Base-by-base conservation (phyloP, 2,329 filamentous ascomycete species). In the Achaetomium macrosporum region DNA sequence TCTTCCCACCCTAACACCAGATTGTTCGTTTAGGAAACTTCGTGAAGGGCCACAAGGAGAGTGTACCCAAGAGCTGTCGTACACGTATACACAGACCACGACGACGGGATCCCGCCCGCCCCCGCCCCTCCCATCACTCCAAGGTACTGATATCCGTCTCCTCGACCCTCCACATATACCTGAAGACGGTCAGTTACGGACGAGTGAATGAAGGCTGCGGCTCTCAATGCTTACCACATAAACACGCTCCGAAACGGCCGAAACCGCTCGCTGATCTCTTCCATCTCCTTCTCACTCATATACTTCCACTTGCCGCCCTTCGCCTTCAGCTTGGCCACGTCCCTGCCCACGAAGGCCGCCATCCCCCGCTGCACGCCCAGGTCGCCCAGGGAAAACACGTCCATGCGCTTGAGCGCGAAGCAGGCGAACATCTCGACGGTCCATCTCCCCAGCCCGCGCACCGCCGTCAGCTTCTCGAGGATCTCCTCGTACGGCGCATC, bases 381-480 rank as follows among this genome's bases (percentile, higher is more conserved):
- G 71, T 99, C 92, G 1, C 93, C 92, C 1, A 89, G 85, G 19
- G 86, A 90, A 67, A 97, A 96, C 19, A 99, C 88, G 71, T 99
- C 92, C 77, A 90, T 86, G 12, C 91, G 78, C 77, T 96, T 97
- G 39, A 99, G 75, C n/a, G 83, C 88, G 70, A 99, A 97, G 69
- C 88, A 90, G 46, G 91, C 89, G 75, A 99, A 99, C 93, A 99
- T 97, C 74, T 96, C 91, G 13, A 95, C 90, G 44, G 85, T 91
- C 93, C 93, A 97, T 50, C 78, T 79, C 0, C 93, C 93, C 46
- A 97, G 72, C 0, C 93, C 93, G 10, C 92, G 79, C 5, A 99
- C 90, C 1, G 90, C 88, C 44, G 87, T 89, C 44, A 99, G 76
- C 67, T 81, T 85, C 68, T 87, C 81, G 58, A 96, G 76, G 8